Conservation (phyloP, 75 land plant genomes). For the Gnetum montanum region DNA sequence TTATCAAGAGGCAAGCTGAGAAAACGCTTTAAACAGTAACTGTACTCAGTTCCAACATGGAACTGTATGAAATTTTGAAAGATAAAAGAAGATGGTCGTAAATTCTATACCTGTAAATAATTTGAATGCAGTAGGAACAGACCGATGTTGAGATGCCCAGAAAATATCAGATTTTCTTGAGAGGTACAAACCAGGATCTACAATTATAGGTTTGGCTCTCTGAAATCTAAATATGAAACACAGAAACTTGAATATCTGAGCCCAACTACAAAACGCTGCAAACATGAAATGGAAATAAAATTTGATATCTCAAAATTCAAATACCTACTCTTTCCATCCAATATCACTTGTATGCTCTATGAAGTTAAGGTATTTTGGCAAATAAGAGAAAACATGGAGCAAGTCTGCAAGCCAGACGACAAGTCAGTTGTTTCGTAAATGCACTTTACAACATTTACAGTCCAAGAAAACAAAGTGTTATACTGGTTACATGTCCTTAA, state of each 20-base stretch:
- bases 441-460: too few species aligned
- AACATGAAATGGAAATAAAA: neutral
- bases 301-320: neutral
- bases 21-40: too few species aligned
- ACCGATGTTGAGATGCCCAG: slow-evolving; percentile 29
- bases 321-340: slow-evolving; percentile 73
- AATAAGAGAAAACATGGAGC: slow-evolving; percentile 56
- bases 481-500: too few species aligned
- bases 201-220: slow-evolving; percentile 45
- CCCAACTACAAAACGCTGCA: neutral
- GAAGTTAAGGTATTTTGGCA: slow-evolving; percentile 70
- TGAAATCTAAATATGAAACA: slow-evolving; percentile 21
- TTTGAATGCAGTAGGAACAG: slow-evolving; percentile 34
- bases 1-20: too few species aligned
- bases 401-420: slow-evolving; percentile 31
- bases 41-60: too few species aligned
- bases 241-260: neutral
- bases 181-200: slow-evolving; percentile 52
- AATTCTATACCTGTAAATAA: slow-evolving; percentile 40
- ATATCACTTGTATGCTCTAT: slow-evolving; percentile 67
- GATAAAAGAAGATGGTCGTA: too few species aligned
- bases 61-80: too few species aligned
- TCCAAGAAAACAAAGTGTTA: too few species aligned
- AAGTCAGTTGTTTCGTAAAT: neutral
- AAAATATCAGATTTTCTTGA: slow-evolving; percentile 32